Base-by-base conservation (phyloP, 345 rosid genomes). In the Noccaea bulbosa region DNA sequence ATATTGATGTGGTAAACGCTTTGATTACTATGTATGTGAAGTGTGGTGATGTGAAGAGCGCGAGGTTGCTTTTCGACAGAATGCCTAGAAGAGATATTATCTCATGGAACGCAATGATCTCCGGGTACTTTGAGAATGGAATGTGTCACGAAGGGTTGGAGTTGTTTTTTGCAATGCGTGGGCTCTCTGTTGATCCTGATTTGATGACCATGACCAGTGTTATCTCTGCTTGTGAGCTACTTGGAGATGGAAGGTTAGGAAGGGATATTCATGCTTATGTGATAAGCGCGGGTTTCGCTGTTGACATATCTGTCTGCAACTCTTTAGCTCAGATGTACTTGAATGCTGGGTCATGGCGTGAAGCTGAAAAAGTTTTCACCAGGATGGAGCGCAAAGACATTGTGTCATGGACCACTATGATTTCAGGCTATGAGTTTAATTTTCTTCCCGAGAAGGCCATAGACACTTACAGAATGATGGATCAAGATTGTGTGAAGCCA, bases 21-120 rank as follows among this genome's bases (percentile, higher is more conserved):
- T 78, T 89, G 81, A 84, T 93, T 35, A 91, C 94, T 34, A 89
- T 93, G 96, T 91, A 89, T 71, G 86, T 85, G 7, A 91, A 93
- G 80, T 91, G 96, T 20, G 80, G 85, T 6, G 83, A 87, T 68
- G 77, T 86, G 17, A 47, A 30, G 48, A 71, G 73, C 22, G 96
- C 96, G 1, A 57, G 86, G 63, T 55, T 70, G 73, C 49, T 93
- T 80, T 93, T 91, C 70, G 92, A 87, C 76, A 75, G 81, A 74
- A 91, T 86, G 98, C 70, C 61, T 61, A 77, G 59, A 38, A 87
- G 88, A 73, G 98, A 93, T 81, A 84, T 82, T 62, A 93, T 93
- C 72, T 90, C 98, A 5, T 91, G 96, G 94, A 93, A 91, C 84
- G 98, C 96, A 0, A 91, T 91, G 81, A 93, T 89, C 64, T 85